Evolutionary conservation across 2,329 filamentous ascomycete species (phyloP), one percentile per base, ranked within the genome.

Genomic region (Aspergillus brasiliensis): DNA sequence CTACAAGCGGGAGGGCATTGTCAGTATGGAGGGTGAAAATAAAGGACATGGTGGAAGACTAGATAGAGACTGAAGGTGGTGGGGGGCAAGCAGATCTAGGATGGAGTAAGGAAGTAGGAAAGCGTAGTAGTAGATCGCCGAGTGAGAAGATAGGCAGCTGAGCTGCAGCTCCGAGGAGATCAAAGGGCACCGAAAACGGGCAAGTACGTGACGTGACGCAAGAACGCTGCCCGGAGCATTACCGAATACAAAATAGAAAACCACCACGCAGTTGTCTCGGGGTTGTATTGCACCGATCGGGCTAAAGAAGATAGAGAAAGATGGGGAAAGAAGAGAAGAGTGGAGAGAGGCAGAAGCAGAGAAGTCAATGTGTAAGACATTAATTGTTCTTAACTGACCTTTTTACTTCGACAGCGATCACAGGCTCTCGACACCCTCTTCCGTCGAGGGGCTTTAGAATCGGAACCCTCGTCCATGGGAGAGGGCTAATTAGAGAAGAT

Each of bases 381-480:
- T 7, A 34, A 34, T 34, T 34, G 31, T 13, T 13, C 13, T 11
- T 21, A 34, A 67, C 66, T 58, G 49, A 74, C 73, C 65, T 79
- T 79, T 63, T 79, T 79, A 58, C 74, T 77, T 60, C 78, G 75
- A 71, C 78, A 81, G 47, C 78, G 73, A 61, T 79, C 75, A 63
- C 78, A 81, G 59, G 78, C 78, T 60, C 77, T 73, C 19, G 78
- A 80, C 46, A 80, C 78, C 68, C 78, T 77, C 70, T 79, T 78
- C 49, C 78, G 76, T 57, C 74, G 74, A 69, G 73, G 68, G 64
- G 67, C 70, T 69, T 73, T 76, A 8, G 65, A 60, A 64, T 76
- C 73, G 23, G 72, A 69, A 64, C 73, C 75, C 68, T 78, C 75
- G 59, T 76, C 72, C 71, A 78, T 78, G 60, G 67, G 71, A 62